Percentiles rank a stretch among this genome's conserved stretches.
Evolutionary conservation across 345 rosid species (phyloP).

Genomic region (Linum trigynum): DNA sequence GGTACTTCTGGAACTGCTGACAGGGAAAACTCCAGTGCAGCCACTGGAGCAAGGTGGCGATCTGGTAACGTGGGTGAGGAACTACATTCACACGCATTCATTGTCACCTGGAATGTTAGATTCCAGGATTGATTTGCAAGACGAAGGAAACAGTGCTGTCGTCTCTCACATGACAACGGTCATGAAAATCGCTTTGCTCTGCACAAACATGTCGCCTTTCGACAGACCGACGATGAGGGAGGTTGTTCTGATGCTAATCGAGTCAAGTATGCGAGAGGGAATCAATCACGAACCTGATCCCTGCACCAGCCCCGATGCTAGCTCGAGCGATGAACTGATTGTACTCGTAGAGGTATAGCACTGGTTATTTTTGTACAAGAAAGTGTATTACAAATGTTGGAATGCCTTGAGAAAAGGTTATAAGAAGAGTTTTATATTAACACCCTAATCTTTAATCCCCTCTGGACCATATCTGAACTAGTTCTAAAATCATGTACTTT

Average conservation of each 20-base stretch:
- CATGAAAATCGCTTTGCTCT: conserved; percentile 24
- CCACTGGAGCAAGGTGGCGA: conserved; percentile 88
- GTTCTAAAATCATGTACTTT: too few relatives aligned
- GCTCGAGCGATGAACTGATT: too few relatives aligned
- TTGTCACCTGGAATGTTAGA: conserved; percentile 20
- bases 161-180: conserved; percentile 17
- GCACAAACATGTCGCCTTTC: conserved; percentile 22
- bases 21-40: conserved; percentile 88
- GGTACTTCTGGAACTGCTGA: conserved; percentile 38
- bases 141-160: conserved; percentile 5
- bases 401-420: too few relatives aligned
- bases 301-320: too few relatives aligned
- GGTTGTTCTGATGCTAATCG: conserved; percentile 27
- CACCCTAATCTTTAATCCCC: too few relatives aligned
- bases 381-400: too few relatives aligned
- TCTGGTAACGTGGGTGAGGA: conserved; percentile 53
- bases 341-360: too few relatives aligned
- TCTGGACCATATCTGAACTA: too few relatives aligned
- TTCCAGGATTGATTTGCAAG: conserved; percentile 18
- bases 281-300: too few relatives aligned
- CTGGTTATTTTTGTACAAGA: too few relatives aligned
- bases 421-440: too few relatives aligned
- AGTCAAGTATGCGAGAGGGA: conserved; percentile 19
- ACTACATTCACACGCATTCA: conserved; percentile 28
- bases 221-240: conserved; percentile 30